A percentile compares a stretch with the other conserved stretches of the same genome.
phyloP scores from a whole-genome alignment of 305 asterid genomes.

The Andrographis paniculata region DNA sequence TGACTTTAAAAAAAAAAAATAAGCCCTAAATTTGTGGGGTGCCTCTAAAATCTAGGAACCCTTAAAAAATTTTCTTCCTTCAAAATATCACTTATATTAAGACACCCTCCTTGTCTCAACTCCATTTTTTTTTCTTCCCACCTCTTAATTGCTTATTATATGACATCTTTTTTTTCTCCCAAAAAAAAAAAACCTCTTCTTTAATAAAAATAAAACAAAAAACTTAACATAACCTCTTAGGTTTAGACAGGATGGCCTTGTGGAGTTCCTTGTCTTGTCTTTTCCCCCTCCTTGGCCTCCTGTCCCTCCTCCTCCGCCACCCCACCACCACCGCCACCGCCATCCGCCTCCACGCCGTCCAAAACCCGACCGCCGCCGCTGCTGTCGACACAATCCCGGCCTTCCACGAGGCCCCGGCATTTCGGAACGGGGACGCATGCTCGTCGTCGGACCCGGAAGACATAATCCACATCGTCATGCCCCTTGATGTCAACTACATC shows the following conservation, averaged over 20 bases:
- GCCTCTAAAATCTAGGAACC: constrained; percentile 17
- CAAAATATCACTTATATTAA: constrained; percentile 9
- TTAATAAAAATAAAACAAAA: no score
- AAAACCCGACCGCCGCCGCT: constrained; percentile 18
- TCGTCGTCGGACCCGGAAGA: constrained; percentile 3
- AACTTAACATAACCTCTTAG: background rate
- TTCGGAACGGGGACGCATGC: constrained; percentile 56
- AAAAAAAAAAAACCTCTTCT: constrained; percentile 7
- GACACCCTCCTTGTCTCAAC: constrained; percentile 5
- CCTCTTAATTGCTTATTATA: constrained; percentile 12
- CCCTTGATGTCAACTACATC: constrained; percentile 61
- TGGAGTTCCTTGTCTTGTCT: constrained; percentile 25
- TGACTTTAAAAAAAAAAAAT: no score
- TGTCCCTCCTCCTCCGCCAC: constrained; percentile 54
- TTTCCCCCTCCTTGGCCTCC: constrained; percentile 58
- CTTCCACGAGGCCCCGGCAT: constrained; percentile 76
- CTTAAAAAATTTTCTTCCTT: background rate
- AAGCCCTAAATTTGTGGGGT: constrained; percentile 20
- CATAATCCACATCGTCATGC: constrained; percentile 60
- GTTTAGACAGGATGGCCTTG: constrained; percentile 63
- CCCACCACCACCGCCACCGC: constrained; percentile 26
- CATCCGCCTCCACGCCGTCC: constrained; percentile 38
- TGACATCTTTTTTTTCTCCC: constrained; percentile 5
- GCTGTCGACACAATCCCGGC: constrained; percentile 23
- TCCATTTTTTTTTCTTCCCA: constrained; percentile 10